A percentile compares a stretch with the other conserved stretches of the same genome.
Conservation (phyloP, 345 rosid species). For the Eucalyptus melliodora region DNA sequence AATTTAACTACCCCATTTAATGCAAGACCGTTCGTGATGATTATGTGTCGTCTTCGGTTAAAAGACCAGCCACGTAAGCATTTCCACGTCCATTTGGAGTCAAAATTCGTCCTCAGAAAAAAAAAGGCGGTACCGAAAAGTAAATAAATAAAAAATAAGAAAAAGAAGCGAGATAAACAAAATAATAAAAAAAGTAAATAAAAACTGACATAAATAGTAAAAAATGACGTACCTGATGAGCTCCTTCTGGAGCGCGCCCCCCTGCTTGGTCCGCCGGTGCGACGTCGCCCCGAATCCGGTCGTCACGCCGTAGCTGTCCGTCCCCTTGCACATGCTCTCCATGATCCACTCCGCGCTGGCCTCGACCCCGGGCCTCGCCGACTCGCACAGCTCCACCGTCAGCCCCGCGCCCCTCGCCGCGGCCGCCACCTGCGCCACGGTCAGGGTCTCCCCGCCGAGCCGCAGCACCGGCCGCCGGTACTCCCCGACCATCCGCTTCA, state of each 20-base stretch:
- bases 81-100: not conserved
- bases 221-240: slow-evolving; percentile 48
- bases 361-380: slow-evolving; percentile 42
- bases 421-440: slow-evolving; percentile 71
- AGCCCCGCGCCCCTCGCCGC: slow-evolving; percentile 23
- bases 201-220: not conserved
- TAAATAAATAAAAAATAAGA: not conserved
- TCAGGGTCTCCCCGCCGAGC: slow-evolving; percentile 65
- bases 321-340: slow-evolving; percentile 66
- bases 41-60: not conserved
- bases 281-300: slow-evolving; percentile 79
- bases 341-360: slow-evolving; percentile 79
- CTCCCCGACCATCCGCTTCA: slow-evolving; percentile 65
- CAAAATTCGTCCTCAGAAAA: not conserved
- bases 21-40: not conserved
- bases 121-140: not conserved
- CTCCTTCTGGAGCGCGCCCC: slow-evolving; percentile 61
- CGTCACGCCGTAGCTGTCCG: slow-evolving; percentile 65
- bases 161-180: not conserved
- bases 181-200: not conserved
- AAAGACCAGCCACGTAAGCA: not conserved
- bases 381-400: slow-evolving; percentile 44
- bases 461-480: slow-evolving; percentile 45
- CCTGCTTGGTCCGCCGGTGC: slow-evolving; percentile 64
- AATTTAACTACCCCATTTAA: not conserved